phyloP scores from a whole-genome alignment of 805 yeast genomes.

The Pichia exigua region DNA sequence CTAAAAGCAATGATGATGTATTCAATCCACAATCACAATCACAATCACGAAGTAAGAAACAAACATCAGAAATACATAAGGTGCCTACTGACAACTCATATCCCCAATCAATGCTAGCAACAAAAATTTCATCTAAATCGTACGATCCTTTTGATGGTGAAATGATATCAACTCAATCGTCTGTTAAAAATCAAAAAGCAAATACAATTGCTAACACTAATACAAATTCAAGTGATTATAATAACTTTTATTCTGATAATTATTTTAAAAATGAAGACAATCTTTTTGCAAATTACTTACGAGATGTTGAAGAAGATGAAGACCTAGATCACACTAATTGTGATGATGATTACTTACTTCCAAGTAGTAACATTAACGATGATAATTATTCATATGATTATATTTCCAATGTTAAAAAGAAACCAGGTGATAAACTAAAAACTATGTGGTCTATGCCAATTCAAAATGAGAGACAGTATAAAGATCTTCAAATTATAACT shows the following conservation, averaged over 20 bases:
- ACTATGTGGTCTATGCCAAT: conserved; percentile 53
- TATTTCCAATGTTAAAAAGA: conserved; percentile 18
- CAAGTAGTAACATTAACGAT: conserved; percentile 1
- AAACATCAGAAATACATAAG: background rate
- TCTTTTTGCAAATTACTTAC: background rate
- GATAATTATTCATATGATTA: conserved; percentile 4
- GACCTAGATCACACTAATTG: conserved; percentile 3
- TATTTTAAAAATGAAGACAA: background rate
- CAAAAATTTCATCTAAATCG: background rate
- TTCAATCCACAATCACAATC: background rate
- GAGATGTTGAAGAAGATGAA: background rate
- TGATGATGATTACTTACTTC: conserved; percentile 3
- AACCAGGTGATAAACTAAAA: conserved; percentile 39
- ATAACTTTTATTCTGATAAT: background rate
- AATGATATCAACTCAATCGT: background rate
- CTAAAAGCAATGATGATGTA: background rate
- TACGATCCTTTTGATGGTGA: background rate
- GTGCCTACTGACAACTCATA: background rate
- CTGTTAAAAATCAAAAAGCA: background rate
- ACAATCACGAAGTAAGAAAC: background rate
- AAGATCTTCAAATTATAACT: conserved; percentile 77
- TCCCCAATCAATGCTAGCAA: background rate
- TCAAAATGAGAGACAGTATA: conserved; percentile 73
- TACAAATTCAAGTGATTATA: conserved; percentile 2
- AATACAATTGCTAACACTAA: background rate